Base-by-base conservation (phyloP, 345 rosid genomes). In the Gossypium turneri region DNA sequence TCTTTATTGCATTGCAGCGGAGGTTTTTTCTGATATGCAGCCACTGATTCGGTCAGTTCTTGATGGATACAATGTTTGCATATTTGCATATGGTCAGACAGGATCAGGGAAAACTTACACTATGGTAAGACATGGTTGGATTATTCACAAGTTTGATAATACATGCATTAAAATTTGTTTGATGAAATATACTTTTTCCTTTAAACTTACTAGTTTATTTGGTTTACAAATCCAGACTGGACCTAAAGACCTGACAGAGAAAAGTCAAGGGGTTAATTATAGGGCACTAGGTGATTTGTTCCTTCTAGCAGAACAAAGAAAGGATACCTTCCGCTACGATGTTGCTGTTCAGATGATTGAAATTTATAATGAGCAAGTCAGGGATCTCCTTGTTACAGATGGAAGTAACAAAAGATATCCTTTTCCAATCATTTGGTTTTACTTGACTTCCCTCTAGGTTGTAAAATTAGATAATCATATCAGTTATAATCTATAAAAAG, bases 61-160 rank as follows among this genome's bases (percentile, higher is more conserved):
- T 66, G 99, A 95, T 75, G 99, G 99, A 38, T 95, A 85, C 82
- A 95, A 93, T 81, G 98, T 95, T 43, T 95, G 99, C 85, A 95
- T 95, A 83, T 95, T 95, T 91, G 99, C 99, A 71, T 93, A 95
- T 77, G 98, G 99, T 17, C 99, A 95, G 82, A 95, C 98, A 5
- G 98, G 98, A 77, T 94, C 98, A 8, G 98, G 98, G 67, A 94
- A 94, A 83, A 94, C 98, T 51, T 90, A 41, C 76, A 94, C 98
- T 12, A 94, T 94, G 98, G 98, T 94, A 88, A 77, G 83, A 79
- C 43, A 50, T 16, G 65, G 48, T 73, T 58, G 48, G n/a, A 73
- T 20, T 38, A 52, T 41, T 55, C 22, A 19, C 43, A 81, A 81
- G 75, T 4, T 56, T 20, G 64, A 52, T 73, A 66, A 65, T 20